These are phyloP conservation scores for Adiantum capillusveneris DNA, from an alignment of 75 land plant genomes.

Conservation along the genomic window DNA sequence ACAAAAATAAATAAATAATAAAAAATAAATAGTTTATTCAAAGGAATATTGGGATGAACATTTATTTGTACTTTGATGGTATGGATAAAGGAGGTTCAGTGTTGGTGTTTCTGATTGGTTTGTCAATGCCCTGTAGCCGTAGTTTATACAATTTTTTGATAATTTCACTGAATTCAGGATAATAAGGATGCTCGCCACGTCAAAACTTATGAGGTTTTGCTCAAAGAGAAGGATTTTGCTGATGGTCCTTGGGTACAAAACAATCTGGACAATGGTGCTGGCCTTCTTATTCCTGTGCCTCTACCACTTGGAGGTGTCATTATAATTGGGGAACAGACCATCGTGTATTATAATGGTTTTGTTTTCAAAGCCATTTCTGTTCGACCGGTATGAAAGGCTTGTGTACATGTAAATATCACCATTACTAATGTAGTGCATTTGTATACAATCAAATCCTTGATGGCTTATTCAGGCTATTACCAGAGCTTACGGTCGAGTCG, in stretches of 20 bases:
- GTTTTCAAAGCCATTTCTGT: conserved; percentile 88
- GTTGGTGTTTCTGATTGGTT: too few species aligned
- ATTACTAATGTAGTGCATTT: background rate
- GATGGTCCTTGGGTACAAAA: conserved; percentile 98
- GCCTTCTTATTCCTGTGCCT: conserved; percentile 89
- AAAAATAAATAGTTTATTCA: too few species aligned
- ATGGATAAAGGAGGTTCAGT: too few species aligned
- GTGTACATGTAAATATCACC: background rate
- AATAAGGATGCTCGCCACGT: conserved; percentile 98
- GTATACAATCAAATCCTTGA: background rate
- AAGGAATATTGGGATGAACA: too few species aligned
- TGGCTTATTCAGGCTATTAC: conserved; percentile 67
- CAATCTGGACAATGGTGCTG: conserved; percentile 98
- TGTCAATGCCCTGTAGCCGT: too few species aligned
- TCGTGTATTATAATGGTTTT: conserved; percentile 85
- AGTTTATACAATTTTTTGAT: background rate
- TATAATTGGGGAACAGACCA: conserved; percentile 97
- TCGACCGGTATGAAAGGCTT: conserved; percentile 50
- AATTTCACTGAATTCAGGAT: conserved; percentile 44
- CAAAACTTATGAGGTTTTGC: conserved; percentile 92
- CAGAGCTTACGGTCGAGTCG: conserved; percentile 94
- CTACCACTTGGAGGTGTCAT: conserved; percentile 92
- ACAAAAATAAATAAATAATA: too few species aligned
- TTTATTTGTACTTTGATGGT: too few species aligned
- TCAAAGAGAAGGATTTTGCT: conserved; percentile 94